A percentile compares a stretch with the other conserved stretches of the same genome.
Conservation (phyloP, 331 rosid genomes). For the Prunus yedoensis region DNA sequence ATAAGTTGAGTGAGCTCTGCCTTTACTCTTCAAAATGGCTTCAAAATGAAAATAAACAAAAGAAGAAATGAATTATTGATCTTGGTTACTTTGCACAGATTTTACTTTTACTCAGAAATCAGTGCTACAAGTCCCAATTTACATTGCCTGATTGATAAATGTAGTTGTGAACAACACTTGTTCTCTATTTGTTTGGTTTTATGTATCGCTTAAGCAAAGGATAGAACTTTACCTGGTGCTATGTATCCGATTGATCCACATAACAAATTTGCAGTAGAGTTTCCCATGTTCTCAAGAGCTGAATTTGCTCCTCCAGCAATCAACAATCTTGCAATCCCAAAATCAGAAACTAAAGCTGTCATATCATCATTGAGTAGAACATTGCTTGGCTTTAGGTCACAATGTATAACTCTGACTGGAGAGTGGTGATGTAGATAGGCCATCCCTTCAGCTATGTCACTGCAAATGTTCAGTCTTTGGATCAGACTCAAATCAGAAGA, state of each 20-base stretch:
- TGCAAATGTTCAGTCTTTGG: constrained; percentile 69
- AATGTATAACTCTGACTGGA: constrained; percentile 64
- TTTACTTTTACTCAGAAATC: not conserved
- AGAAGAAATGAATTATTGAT: not conserved
- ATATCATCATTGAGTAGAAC: constrained; percentile 67
- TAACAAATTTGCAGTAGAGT: constrained; percentile 51
- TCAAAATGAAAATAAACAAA: not conserved
- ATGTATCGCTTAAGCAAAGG: constrained; percentile 3
- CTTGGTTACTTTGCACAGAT: too few relatives aligned
- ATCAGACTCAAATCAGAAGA: constrained; percentile 53
- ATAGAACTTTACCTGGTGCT: constrained; percentile 56
- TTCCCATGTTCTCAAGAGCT: constrained; percentile 51
- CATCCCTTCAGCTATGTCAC: constrained; percentile 77
- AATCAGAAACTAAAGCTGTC: constrained; percentile 77
- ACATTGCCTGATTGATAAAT: not conserved
- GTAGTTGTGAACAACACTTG: not conserved
- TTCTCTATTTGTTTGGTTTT: not conserved
- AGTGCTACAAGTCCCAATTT: not conserved
- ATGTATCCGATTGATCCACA: constrained; percentile 69
- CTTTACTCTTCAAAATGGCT: not conserved
- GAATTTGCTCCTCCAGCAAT: constrained; percentile 50
- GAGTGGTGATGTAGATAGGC: constrained; percentile 80
- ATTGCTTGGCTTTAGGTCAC: constrained; percentile 74
- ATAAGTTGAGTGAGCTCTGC: not conserved
- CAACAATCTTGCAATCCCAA: constrained; percentile 61